Base-by-base conservation (phyloP, 257 asterid species). In the Forsythia suspensa region DNA sequence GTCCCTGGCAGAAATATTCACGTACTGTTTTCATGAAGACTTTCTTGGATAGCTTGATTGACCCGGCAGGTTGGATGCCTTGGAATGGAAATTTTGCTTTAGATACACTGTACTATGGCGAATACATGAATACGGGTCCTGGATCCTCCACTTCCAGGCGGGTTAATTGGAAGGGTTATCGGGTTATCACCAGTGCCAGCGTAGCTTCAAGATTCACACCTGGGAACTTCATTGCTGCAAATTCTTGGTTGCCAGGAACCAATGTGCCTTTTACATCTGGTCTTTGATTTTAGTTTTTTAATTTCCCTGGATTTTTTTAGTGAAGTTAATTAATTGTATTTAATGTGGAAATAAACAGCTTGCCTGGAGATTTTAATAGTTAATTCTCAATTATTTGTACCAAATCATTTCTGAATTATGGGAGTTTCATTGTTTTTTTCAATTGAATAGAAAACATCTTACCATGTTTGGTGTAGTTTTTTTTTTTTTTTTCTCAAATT, bases 41-140 rank as follows among this genome's bases (percentile, higher is more conserved):
- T 0, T 79, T 29, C 11, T 12, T 95, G 51, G 99, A 90, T 48
- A 76, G 92, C 10, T 79, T 92, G 84, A 85, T 95, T 13, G 41
- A 80, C 73, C 91, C 97, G 13, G 89, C 88, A 20, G 99, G 99
- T 63, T 95, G 99, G 99, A 46, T 84, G 82, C 92, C 94, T 0
- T 95, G 99, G 99, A 85, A 84, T 76, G 99, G 99, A 48, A 81
- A 78, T 66, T 95, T 93, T 52, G 97, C 99, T 7, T 77, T 93
- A 12, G 61, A 71, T 6, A 95, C 99, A 2, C 76, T 95, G 77
- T 93, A 89, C 12, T 93, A 93, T 43, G 99, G 90, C 18, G 99
- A 95, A 88, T 93, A 93, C 15, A 81, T 82, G 75, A 95, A 95
- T 84, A 95, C 92, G 44, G 99, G 99, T 0, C 78, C 96, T 8